Base-by-base conservation (phyloP, 192 early-diverging fungal species). In the Umbelopsis isabellina region DNA sequence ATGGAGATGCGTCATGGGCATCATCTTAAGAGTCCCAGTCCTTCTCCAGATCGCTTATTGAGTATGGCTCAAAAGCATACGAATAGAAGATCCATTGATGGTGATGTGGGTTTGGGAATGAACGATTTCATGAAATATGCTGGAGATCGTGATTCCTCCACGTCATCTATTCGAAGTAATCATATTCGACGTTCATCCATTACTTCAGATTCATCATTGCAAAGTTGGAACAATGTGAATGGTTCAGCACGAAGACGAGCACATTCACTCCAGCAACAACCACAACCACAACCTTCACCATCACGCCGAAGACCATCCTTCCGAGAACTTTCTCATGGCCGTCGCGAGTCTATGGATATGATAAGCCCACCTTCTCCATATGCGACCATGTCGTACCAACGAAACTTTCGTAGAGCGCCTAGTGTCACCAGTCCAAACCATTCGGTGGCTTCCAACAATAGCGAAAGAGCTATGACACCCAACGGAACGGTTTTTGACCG, bases 11-110 rank as follows among this genome's bases (percentile, higher is more conserved):
- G 55, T 27, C 55, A 10, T 21, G 20, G 37, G 7, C 37, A 49
- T 21, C 48, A 61, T 33, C 69, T 37, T 5, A 71, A 72, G 23
- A 72, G 73, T n/a, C 46, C 50, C 0, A 78, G 72, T 9, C 76
- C 76, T 15, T 78, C 76, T 46, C 76, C 76, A 11, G 76, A 78
- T 21, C 71, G 71, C 22, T 73, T 78, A 46, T 73, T 69, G 37
- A 70, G 69, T 30, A 78, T 78, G 76, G 73, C 73, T 30, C 76
- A 78, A 67, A 78, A 78, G 11, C 71, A 72, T n/a, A 41, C 73
- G 46, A 71, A 55, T 77, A 67, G 71, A 61, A 72, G 41, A 72
- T 67, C 33, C 75, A 67, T 46, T 58, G 48, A 53, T 41, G 49
- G 4, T 20, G 72, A 35, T 61, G 16, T 61, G 12, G 30, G 72